Conservation (phyloP, 2,329 filamentous ascomycete species). For the Trichoderma aggressivum region DNA sequence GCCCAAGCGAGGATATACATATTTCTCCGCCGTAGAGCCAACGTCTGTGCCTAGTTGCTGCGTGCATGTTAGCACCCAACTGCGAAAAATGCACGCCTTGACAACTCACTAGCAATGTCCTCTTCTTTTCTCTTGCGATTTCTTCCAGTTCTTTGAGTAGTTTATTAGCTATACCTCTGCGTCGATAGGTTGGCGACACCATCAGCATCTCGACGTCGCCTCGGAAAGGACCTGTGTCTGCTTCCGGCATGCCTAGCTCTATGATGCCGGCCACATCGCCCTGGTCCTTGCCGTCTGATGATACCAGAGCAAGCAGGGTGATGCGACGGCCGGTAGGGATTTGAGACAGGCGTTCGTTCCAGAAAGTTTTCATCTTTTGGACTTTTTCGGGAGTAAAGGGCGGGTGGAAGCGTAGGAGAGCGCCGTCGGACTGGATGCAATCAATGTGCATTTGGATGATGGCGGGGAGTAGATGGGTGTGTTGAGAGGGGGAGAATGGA, state of each 20-base stretch:
- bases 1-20: slow-evolving; percentile 17
- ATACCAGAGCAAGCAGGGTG: slow-evolving; percentile 5
- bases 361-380: slow-evolving; percentile 14
- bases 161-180: slow-evolving; percentile 3
- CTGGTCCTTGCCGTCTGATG: neutral
- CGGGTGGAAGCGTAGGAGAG: slow-evolving; percentile 20
- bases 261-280: slow-evolving; percentile 8
- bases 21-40: slow-evolving; percentile 17
- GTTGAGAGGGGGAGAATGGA: neutral
- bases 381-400: slow-evolving; percentile 17
- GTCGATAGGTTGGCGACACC: slow-evolving; percentile 16
- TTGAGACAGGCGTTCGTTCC: slow-evolving; percentile 12
- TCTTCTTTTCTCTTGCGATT: slow-evolving; percentile 5
- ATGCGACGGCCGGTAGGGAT: slow-evolving; percentile 2
- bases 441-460: slow-evolving; percentile 18
- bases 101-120: slow-evolving; percentile 18
- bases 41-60: slow-evolving; percentile 17
- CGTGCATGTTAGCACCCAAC: neutral
- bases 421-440: slow-evolving; percentile 11
- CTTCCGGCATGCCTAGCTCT: slow-evolving; percentile 15
- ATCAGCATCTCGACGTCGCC: slow-evolving; percentile 20
- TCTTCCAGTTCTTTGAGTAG: slow-evolving; percentile 14
- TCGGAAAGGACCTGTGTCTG: slow-evolving; percentile 19
- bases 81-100: neutral
- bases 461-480: neutral